Conservation (phyloP, 1,139 yeast genomes). For the Nakaseomyces uthaithaninus region DNA sequence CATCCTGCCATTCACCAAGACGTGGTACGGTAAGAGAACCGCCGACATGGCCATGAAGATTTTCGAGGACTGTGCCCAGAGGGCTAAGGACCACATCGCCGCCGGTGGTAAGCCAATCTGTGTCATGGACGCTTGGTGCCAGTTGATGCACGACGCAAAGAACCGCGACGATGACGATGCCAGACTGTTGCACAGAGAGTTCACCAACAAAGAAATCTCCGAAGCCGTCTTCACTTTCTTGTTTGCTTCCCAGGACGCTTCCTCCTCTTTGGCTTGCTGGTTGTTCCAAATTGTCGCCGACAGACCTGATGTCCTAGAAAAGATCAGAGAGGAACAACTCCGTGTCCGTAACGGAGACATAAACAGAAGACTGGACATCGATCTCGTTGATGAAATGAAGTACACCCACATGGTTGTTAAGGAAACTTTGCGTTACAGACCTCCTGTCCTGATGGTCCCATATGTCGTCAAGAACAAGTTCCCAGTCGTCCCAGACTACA, state of each 20-base stretch:
- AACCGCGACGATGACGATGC: constrained; percentile 39
- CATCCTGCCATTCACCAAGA: constrained; percentile 87
- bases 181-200: constrained; percentile 66
- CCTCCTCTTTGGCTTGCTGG: constrained; percentile 98
- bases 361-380: constrained; percentile 50
- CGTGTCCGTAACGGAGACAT: constrained; percentile 74
- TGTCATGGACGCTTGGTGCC: constrained; percentile 93
- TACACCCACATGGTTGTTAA: constrained; percentile 86
- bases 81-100: constrained; percentile 72
- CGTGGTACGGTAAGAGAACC: constrained; percentile 94
- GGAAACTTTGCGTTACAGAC: constrained; percentile 89
- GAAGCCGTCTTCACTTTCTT: constrained; percentile 93
- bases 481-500: constrained; percentile 74
- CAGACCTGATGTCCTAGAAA: constrained; percentile 78
- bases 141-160: constrained; percentile 71
- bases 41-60: constrained; percentile 92
- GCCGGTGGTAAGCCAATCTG: constrained; percentile 75
- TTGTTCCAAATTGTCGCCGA: constrained; percentile 92
- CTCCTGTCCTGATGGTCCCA: constrained; percentile 97
- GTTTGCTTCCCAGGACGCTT: constrained; percentile 97
- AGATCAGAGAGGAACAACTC: constrained; percentile 87
- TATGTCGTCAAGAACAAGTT: constrained; percentile 80
- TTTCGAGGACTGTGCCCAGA: constrained; percentile 78
- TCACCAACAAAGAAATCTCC: constrained; percentile 83
- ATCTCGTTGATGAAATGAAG: constrained; percentile 73